Evolutionary conservation across 768 basidiomycete genomes (phyloP), one percentile per base, ranked within the genome.

Genomic region (Calocybe indica): DNA sequence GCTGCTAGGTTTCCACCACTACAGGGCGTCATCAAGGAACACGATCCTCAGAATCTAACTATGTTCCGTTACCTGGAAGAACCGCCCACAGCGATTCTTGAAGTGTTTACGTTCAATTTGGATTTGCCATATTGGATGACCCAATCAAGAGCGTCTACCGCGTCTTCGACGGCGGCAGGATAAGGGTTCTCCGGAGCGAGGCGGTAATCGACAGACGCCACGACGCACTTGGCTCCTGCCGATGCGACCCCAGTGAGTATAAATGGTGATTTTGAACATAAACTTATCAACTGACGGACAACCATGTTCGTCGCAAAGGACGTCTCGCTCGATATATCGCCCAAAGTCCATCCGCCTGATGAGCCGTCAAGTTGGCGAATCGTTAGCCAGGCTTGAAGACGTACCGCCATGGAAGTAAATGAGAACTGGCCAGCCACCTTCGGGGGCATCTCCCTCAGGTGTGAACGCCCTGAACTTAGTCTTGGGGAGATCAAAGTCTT

Each of bases 271-370:
- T 22, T 22, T 22, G 22, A 22, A 22, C 22, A 22, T 22, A 22
- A 22, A 22, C n/a, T 44, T 39, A 29, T 22, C 11, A 13, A 60
- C 68, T 48, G 54, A 83, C 82, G 65, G 43, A 74, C 71, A 64
- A 75, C 78, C 71, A 82, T 75, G 43, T 76, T 78, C 1, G 79
- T 80, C 34, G 73, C 69, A 54, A 89, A 83, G 5, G 78, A 66
- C n/a, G 74, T 75, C 50, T 83, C 81, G 22, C 76, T 75, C 15
- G 58, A 58, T 53, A 85, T 82, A 46, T 70, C 80, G 0, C 87
- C 87, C 1, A 88, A 68, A 0, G 85, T 86, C 87, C 87, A 88
- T 32, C 87, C 87, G 37, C 87, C 86, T 83, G 54, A 5, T 13
- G 12, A 12, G 12, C 6, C 22, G 22, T 22, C 22, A 22, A 34